Conservation (phyloP, 768 basidiomycete species). For the Boletales sp. region DNA sequence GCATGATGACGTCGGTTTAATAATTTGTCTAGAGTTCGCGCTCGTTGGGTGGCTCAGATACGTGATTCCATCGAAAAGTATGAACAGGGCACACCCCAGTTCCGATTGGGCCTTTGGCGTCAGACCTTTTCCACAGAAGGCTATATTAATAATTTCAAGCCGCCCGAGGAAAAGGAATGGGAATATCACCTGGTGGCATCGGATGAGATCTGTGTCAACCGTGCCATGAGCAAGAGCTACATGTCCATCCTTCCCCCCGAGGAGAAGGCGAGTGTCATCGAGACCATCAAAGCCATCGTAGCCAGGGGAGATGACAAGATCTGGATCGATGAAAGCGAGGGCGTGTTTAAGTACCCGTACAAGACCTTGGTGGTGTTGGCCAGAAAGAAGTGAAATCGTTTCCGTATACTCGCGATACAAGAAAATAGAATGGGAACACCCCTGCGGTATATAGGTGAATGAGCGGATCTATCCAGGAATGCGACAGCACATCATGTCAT, state of each 20-base stretch:
- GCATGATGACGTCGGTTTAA: background rate
- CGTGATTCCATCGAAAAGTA: conserved; percentile 66
- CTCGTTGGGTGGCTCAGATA: conserved; percentile 71
- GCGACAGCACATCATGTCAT: no score
- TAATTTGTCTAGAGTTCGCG: conserved; percentile 41
- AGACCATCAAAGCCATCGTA: conserved; percentile 53
- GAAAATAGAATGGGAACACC: no score
- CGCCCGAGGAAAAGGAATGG: conserved; percentile 56
- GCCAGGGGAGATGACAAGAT: conserved; percentile 55
- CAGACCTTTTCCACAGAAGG: conserved; percentile 58
- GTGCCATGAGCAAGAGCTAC: conserved; percentile 84
- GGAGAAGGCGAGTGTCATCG: conserved; percentile 51
- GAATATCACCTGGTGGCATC: conserved; percentile 49
- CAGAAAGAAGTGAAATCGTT: conserved; percentile 35
- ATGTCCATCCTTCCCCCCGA: conserved; percentile 59
- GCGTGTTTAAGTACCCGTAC: conserved; percentile 81
- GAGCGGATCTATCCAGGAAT: no score
- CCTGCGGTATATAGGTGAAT: no score
- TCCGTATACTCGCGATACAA: background rate
- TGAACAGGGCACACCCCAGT: conserved; percentile 78
- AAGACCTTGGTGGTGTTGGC: conserved; percentile 57
- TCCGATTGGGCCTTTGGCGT: conserved; percentile 73
- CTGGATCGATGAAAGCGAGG: conserved; percentile 74
- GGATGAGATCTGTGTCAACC: conserved; percentile 53
- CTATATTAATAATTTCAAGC: conserved; percentile 58